Evolutionary conservation across 441 rosid species (phyloP).

Genomic region (Erysimum cheiri): DNA sequence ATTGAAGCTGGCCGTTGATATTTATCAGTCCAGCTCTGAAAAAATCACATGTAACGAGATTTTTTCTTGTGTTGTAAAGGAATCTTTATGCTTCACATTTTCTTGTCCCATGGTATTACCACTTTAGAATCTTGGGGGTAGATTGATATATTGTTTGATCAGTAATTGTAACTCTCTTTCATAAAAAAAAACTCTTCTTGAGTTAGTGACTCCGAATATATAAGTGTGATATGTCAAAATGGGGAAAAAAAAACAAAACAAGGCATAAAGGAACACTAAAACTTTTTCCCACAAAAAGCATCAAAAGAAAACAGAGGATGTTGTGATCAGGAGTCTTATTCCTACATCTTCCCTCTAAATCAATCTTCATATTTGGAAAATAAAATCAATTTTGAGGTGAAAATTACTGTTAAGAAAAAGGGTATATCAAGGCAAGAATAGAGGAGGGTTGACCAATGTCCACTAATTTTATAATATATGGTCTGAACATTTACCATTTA

Average conservation of each 20-base stretch:
- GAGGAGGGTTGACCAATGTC: background rate
- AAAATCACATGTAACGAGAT: background rate
- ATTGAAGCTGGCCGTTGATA: slow-evolving; percentile 21
- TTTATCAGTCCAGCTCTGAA: background rate
- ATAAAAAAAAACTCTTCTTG: too few relatives aligned
- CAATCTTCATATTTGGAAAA: background rate
- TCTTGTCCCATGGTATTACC: background rate
- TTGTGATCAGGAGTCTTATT: background rate
- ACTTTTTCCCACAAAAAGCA: background rate
- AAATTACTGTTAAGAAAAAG: background rate
- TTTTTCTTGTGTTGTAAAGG: too few relatives aligned
- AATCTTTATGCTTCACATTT: background rate
- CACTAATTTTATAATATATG: background rate
- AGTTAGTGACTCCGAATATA: too few relatives aligned
- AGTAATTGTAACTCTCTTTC: too few relatives aligned
- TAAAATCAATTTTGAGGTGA: background rate
- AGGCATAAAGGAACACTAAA: background rate
- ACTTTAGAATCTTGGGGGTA: background rate
- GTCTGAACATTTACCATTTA: background rate
- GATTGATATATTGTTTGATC: too few relatives aligned
- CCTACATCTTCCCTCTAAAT: background rate
- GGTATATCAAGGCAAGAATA: background rate
- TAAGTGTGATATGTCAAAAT: background rate
- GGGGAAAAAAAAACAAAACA: background rate
- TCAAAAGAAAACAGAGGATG: background rate